Evolutionary conservation across 1,284 basidiomycete genomes (phyloP).

Genomic region (Phellinidium pouzarii): DNA sequence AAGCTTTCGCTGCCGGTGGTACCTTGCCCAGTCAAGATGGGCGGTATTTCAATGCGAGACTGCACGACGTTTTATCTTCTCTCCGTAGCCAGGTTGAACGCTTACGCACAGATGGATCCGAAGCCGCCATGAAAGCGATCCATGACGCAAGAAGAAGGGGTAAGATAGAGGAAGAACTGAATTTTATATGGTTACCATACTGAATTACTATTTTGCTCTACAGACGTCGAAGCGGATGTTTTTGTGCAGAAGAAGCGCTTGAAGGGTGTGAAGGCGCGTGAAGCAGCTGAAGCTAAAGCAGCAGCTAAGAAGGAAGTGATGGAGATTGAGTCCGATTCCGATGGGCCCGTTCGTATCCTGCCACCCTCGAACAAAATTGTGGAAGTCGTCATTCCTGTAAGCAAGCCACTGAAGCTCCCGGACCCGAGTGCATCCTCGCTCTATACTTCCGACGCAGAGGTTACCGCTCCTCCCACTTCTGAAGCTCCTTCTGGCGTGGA

Average conservation of each 20-base stretch:
- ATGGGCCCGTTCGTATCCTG: slow-evolving; percentile 25
- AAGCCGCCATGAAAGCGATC: slow-evolving; percentile 55
- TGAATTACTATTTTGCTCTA: slow-evolving; percentile 8
- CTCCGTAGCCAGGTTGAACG: slow-evolving; percentile 63
- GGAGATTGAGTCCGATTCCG: slow-evolving; percentile 14
- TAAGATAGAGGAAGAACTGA: slow-evolving; percentile 28
- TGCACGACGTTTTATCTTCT: slow-evolving; percentile 55
- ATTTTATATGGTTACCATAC: slow-evolving; percentile 4
- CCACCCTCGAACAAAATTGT: slow-evolving; percentile 37
- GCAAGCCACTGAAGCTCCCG: slow-evolving; percentile 16
- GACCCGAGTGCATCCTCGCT: slow-evolving; percentile 18
- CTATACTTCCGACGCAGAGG: slow-evolving; percentile 8
- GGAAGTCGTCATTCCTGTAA: slow-evolving; percentile 45
- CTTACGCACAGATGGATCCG: slow-evolving; percentile 55
- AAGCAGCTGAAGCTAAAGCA: slow-evolving; percentile 38
- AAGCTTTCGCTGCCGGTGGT: slow-evolving; percentile 60
- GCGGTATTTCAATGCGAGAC: slow-evolving; percentile 80
- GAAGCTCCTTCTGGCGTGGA: slow-evolving; percentile 22
- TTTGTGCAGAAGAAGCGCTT: slow-evolving; percentile 58
- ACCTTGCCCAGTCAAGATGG: slow-evolving; percentile 65
- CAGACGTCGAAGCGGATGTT: slow-evolving; percentile 41
- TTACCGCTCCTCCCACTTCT: slow-evolving; percentile 12
- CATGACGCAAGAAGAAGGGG: slow-evolving; percentile 52
- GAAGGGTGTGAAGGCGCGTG: slow-evolving; percentile 64
- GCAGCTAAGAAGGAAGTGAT: slow-evolving; percentile 5